Evolutionary conservation across 176 grass and related monocot genomes (phyloP).

Genomic region (Avena atlantica): DNA sequence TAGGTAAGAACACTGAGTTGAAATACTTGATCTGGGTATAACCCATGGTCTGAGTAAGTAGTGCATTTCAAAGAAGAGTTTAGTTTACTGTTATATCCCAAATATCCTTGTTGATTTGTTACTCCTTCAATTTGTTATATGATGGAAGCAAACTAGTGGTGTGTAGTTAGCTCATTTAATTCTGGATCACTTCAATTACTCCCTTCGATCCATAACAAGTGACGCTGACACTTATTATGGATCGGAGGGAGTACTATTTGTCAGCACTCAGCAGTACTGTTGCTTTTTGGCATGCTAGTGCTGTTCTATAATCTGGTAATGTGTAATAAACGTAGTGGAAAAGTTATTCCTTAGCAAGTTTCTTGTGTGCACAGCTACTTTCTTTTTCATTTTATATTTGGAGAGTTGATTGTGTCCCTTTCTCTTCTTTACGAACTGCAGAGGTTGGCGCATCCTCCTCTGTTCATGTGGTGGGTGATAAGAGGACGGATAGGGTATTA

Average conservation of each 20-base stretch:
- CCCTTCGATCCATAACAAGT: too few relatives aligned
- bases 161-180: slow-evolving; percentile 24
- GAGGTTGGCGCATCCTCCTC: slow-evolving; percentile 61
- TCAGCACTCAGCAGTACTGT: neutral
- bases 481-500: slow-evolving; percentile 44
- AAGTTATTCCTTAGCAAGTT: slow-evolving; percentile 4
- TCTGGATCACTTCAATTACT: slow-evolving; percentile 14
- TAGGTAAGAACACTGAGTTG: slow-evolving; percentile 1
- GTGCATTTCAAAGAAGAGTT: slow-evolving; percentile 28
- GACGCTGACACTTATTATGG: too few relatives aligned
- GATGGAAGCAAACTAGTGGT: slow-evolving; percentile 20
- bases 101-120: slow-evolving; percentile 7
- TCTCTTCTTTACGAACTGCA: slow-evolving; percentile 28
- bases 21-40: slow-evolving; percentile 30
- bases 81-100: neutral
- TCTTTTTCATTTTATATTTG: neutral
- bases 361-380: neutral
- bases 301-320: slow-evolving; percentile 17
- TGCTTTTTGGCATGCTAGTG: neutral
- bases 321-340: slow-evolving; percentile 24
- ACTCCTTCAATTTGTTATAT: slow-evolving; percentile 17
- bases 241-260: neutral
- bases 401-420: neutral
- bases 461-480: slow-evolving; percentile 54
- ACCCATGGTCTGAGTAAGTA: neutral